These are phyloP conservation scores for Solanum pinnatisectum DNA, from an alignment of 257 asterid species.

Conservation along the genomic window DNA sequence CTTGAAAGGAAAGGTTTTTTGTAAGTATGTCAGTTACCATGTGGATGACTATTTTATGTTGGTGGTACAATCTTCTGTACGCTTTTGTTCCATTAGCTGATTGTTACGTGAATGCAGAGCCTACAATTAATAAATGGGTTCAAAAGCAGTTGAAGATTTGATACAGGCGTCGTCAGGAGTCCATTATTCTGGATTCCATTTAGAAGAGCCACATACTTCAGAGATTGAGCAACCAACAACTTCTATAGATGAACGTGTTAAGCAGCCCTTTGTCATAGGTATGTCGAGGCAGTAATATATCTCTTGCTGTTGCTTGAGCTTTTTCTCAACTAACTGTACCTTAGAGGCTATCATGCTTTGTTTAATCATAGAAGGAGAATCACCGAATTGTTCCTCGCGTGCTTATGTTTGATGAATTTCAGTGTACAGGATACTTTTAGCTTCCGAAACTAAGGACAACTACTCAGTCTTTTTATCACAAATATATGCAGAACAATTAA, in stretches of 20 bases:
- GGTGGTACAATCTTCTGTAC: background rate
- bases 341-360: background rate
- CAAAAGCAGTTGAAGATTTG: constrained; percentile 80
- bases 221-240: constrained; percentile 42
- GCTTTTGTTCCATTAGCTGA: background rate
- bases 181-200: constrained; percentile 90
- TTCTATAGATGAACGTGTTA: constrained; percentile 42
- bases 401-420: background rate
- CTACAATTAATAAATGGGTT: constrained; percentile 42
- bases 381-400: background rate
- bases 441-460: background rate
- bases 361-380: background rate
- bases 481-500: background rate
- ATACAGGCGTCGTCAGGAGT: constrained; percentile 84
- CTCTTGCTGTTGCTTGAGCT: background rate
- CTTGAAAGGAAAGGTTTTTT: background rate
- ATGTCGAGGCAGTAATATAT: constrained; percentile 3
- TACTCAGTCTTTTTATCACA: background rate
- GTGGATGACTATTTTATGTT: background rate
- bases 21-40: background rate
- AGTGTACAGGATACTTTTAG: background rate
- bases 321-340: background rate
- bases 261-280: constrained; percentile 94
- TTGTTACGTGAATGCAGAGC: background rate
- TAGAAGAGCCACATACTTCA: constrained; percentile 28